These are phyloP conservation scores for Mariannaea elegans DNA, from an alignment of 2,329 filamentous ascomycete genomes.

Conservation along the genomic window DNA sequence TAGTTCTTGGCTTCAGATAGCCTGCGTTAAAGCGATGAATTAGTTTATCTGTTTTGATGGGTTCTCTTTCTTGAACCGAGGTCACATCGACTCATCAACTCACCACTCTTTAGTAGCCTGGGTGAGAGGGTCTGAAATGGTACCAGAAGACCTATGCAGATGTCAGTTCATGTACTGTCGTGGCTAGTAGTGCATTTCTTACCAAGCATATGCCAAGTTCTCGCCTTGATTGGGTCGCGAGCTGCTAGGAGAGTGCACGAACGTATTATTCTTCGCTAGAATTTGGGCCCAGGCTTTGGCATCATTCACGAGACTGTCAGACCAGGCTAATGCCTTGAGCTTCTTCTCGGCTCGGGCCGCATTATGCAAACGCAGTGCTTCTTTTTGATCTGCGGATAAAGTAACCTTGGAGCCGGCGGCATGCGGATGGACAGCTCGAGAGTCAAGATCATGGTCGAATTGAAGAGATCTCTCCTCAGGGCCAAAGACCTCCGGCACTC, in stretches of 20 bases:
- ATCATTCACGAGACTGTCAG: conserved; percentile 16
- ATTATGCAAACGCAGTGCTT: conserved; percentile 29
- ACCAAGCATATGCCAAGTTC: conserved; percentile 33
- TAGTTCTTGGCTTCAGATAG: conserved; percentile 31
- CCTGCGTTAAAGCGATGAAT: conserved; percentile 10
- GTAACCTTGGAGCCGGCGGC: conserved; percentile 15
- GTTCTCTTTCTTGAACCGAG: too few relatives aligned
- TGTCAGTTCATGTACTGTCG: neutral
- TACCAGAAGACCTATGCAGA: conserved; percentile 13
- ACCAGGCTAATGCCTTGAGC: conserved; percentile 26
- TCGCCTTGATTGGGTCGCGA: conserved; percentile 31
- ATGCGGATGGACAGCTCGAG: conserved; percentile 2
- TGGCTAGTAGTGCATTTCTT: neutral
- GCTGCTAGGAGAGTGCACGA: conserved; percentile 20
- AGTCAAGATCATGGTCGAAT: neutral
- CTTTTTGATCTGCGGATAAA: conserved; percentile 26
- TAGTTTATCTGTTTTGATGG: fast-evolving
- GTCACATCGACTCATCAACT: neutral
- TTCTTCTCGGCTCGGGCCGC: conserved; percentile 28
- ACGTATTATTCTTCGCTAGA: conserved; percentile 24
- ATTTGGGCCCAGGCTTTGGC: conserved; percentile 30
- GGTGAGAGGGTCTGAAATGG: conserved; percentile 24
- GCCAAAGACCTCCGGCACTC: neutral
- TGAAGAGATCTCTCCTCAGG: neutral
- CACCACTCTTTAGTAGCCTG: conserved; percentile 30